Evolutionary conservation across 768 basidiomycete species (phyloP).

Genomic region (Agaricus blazei): DNA sequence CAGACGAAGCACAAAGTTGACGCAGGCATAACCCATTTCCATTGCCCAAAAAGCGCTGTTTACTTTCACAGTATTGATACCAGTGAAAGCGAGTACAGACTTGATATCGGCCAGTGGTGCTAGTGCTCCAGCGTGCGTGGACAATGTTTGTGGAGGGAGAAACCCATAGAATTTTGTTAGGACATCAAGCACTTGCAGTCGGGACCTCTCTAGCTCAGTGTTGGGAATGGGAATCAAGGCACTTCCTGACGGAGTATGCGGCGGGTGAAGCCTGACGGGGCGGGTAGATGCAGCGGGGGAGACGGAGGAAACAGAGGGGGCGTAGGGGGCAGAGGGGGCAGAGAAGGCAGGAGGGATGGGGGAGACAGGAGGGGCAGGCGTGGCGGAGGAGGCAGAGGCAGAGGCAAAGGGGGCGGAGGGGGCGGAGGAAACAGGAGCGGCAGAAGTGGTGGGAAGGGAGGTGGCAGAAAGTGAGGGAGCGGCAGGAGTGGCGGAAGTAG

Average conservation of each 20-base stretch:
- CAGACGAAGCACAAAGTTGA: not conserved
- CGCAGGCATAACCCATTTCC: not conserved
- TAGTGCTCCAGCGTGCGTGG: too few relatives aligned
- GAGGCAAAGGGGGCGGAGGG: too few relatives aligned
- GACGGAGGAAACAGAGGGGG: too few relatives aligned
- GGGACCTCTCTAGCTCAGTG: not conserved
- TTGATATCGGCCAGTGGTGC: not conserved
- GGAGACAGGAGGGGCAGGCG: too few relatives aligned
- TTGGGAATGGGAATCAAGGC: not conserved
- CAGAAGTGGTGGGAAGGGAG: too few relatives aligned
- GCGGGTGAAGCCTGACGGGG: not conserved
- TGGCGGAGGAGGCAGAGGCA: too few relatives aligned
- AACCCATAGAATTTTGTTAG: too few relatives aligned
- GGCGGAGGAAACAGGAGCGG: not conserved
- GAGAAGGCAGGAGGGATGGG: too few relatives aligned
- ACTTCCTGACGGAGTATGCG: not conserved
- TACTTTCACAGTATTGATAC: not conserved
- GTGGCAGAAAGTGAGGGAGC: too few relatives aligned
- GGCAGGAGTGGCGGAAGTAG: too few relatives aligned
- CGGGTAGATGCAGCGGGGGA: too few relatives aligned
- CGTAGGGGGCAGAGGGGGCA: too few relatives aligned
- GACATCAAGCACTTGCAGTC: not conserved
- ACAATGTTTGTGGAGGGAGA: not conserved
- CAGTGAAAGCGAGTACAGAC: not conserved
- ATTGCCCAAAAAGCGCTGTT: not conserved